Base-by-base conservation (phyloP, 2,329 filamentous ascomycete genomes). In the Whalleya microplaca region DNA sequence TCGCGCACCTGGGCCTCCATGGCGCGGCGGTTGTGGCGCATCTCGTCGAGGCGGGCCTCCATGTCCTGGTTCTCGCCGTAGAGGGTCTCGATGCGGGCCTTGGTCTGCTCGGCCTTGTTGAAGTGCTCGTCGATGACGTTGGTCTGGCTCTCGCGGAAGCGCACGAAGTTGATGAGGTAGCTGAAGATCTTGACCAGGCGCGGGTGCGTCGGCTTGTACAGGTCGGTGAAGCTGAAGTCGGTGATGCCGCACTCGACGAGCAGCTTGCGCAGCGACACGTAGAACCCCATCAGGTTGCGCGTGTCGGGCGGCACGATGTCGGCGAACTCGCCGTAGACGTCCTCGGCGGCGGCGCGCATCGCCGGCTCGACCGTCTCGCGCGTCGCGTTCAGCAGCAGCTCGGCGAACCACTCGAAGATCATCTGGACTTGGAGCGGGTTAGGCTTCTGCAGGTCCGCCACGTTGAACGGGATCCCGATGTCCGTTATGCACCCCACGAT, bases 151-250 rank as follows among this genome's bases (percentile, higher is more conserved):
- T 97, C 93, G 66, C 95, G 90, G 77, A 98, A 99, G 51, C 95
- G 88, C 65, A 98, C 93, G 75, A 99, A 99, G 76, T 99, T 99
- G 80, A 99, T 99, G 62, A 98, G 85, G 75, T 97, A 97, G 63
- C 91, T 96, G 73, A 99, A 95, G 69, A 98, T 96, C 78, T 95
- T 96, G 69, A 94, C 89, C 14, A 98, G 83, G 44, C 95, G 90
- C 55, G 91, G 89, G 71, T 96, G 91, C 1, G 92, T 96, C 16
- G 95, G 95, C 72, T 89, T 90, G 72, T 96, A 94, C 5, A 99
- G 80, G 73, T 99, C 95, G 58, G 88, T 87, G 75, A 98, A 96
- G 37, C 90, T 92, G 69, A 99, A 96, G 74, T 99, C 95, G 59
- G 88, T 88, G 66, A 99, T 91, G 45, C 92, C 92, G 72, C 95